phyloP scores from a whole-genome alignment of 345 rosid genomes.

The thale cress (Arabidopsis thaliana) region TAIR10.1 NC_003070.9:25030001-25030500 shows the following conservation, averaged over 20 bases:
- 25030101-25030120: slow-evolving; percentile 24
- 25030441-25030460: too few relatives aligned
- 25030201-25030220: slow-evolving; percentile 31
- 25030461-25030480: too few relatives aligned
- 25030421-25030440: neutral
- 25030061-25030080: neutral
- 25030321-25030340: neutral
- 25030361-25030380: neutral
- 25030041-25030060: neutral
- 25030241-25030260: neutral
- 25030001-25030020: slow-evolving; percentile 30
- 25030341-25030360: neutral
- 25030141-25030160: slow-evolving; percentile 31
- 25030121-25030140: slow-evolving; percentile 4
- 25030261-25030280: neutral
- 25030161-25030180: slow-evolving; percentile 19
- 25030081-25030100: slow-evolving; percentile 30
- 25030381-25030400: neutral
- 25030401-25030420: neutral
- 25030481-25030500: too few relatives aligned
- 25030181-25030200: slow-evolving; percentile 17
- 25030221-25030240: neutral
- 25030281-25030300: too few relatives aligned
- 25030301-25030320: too few relatives aligned
- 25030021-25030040: neutral